Evolutionary conservation across 192 early-diverging fungal species (phyloP).

Genomic region (Linnemannia hyalina): DNA sequence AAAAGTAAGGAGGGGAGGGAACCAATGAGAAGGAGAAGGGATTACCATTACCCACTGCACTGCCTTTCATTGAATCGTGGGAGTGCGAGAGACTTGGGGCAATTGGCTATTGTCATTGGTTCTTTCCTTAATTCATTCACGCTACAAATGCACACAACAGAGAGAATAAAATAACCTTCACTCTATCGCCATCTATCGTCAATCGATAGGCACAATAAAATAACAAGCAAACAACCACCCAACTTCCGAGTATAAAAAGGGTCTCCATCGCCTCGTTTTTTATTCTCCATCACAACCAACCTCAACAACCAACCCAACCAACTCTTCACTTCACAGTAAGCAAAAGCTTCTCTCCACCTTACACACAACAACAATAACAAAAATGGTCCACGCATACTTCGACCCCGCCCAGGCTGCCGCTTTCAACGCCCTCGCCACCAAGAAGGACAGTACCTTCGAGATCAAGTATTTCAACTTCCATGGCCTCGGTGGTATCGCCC

Average conservation of each 20-base stretch:
- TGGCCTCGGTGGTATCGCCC: conserved; percentile 1
- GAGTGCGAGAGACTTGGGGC: background rate
- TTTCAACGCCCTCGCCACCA: background rate
- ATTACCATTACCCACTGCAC: background rate
- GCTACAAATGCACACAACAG: background rate
- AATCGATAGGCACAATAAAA: too few relatives aligned
- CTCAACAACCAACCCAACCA: background rate
- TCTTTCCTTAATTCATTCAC: background rate
- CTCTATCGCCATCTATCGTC: background rate
- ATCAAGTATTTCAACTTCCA: conserved; percentile 24
- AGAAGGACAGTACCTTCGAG: conserved; percentile 18
- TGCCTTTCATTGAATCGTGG: background rate
- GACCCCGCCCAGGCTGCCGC: conserved; percentile 11
- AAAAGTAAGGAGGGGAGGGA: background rate
- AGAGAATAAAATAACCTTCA: background rate
- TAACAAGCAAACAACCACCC: background rate
- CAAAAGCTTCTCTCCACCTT: background rate
- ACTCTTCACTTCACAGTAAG: background rate
- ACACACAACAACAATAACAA: background rate
- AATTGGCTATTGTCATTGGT: background rate
- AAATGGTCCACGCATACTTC: conserved; percentile 23
- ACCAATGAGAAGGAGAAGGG: background rate
- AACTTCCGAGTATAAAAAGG: background rate
- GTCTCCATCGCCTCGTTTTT: background rate
- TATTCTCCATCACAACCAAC: background rate